Base-by-base conservation (phyloP, 208 protist species). In the Strigomonas culicis region DNA sequence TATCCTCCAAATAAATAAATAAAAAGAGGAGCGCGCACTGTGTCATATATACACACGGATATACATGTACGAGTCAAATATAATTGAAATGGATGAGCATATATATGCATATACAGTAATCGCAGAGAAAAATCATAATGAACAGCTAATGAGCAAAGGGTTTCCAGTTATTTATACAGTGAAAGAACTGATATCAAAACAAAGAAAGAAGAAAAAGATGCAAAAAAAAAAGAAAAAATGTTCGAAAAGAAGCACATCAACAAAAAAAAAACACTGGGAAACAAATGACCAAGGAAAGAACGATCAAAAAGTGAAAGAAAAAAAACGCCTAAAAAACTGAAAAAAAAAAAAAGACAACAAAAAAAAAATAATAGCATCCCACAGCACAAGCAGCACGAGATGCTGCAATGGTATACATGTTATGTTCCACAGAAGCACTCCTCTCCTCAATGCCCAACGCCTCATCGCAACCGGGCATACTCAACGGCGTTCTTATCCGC, bases 301-400 rank as follows among this genome's bases (percentile, higher is more conserved):
- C 25, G 43, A 17, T 36, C 39, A 52, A 44, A 46, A 21, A 57
- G 1, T 28, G 32, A 22, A 64, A 39, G 51, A 63, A 59, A 28
- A 25, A 64, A 64, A 64, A 51, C 25, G 31, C 4, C 19, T 11
- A 21, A 47, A 39, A 49, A 52, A 46, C 0, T 17, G 17, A 30
- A 22, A 62, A 2, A 62, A 62, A n/a, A 51, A 56, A 36, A 4
- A 19, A 30, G 24, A 22, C 15, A 31, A 56, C 17, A 31, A 8
- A 4, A 21, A 32, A 31, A 56, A 3, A 31, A 24, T 31, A 10
- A 39, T 39, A n/a, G 6, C 49, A 21, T 19, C 8, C 49, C 49
- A 6, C 11, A 2, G 17, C 25, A 17, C 7, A 36, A 6, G 31
- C 4, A 58, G 31, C 17, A 24, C 22, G 31, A 58, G 31, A 17